A percentile compares a stretch with the other conserved stretches of the same genome.
These are phyloP conservation scores for Coemansia sp. DNA, from an alignment of 192 early-diverging fungal genomes.

Conservation along the genomic window DNA sequence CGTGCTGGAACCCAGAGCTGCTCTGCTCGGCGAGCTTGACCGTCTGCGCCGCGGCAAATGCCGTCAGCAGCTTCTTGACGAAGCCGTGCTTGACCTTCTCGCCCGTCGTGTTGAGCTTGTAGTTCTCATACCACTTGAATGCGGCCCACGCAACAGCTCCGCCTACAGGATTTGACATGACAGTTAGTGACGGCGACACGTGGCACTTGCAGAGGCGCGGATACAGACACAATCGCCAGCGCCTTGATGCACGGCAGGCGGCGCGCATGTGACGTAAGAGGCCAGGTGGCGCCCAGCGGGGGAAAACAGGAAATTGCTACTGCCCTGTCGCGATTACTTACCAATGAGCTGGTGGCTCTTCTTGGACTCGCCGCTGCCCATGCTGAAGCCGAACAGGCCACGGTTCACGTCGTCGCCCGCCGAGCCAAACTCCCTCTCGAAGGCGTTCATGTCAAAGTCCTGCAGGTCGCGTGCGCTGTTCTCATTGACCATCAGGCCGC, in stretches of 20 bases:
- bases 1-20: constrained; percentile 36
- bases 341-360: constrained; percentile 46
- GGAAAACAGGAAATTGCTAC: neutral
- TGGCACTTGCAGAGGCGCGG: neutral
- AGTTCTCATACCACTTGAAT: constrained; percentile 47
- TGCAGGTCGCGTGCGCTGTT: constrained; percentile 20
- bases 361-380: constrained; percentile 37
- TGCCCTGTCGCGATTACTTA: constrained; percentile 12
- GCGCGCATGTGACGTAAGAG: constrained; percentile 1
- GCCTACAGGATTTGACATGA: constrained; percentile 32
- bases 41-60: constrained; percentile 42
- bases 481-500: constrained; percentile 1
- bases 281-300: neutral
- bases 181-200: neutral
- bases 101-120: constrained; percentile 31
- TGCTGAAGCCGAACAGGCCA: constrained; percentile 34
- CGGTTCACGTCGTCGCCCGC: constrained; percentile 15
- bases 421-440: constrained; percentile 8
- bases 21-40: constrained; percentile 45
- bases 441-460: constrained; percentile 23
- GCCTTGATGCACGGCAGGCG: neutral
- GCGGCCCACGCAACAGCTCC: constrained; percentile 49
- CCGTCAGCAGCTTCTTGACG: constrained; percentile 42
- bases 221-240: neutral
- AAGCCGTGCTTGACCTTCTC: constrained; percentile 40